Conservation (phyloP, 257 asterid species). For the Solanum piurae region DNA sequence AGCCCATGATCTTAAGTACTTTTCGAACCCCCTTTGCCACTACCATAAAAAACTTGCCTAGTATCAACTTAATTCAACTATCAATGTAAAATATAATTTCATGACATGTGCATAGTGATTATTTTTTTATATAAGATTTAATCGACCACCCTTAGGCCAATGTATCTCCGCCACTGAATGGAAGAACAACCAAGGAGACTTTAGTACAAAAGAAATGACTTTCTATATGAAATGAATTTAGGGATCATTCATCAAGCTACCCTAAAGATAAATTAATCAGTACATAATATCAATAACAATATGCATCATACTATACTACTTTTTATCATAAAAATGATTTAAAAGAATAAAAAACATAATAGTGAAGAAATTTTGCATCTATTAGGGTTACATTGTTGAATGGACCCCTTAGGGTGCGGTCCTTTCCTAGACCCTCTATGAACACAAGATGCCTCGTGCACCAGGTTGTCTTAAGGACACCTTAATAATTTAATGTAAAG, state of each 20-base stretch:
- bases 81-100: not conserved
- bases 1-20: not conserved
- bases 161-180: not conserved
- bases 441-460: not conserved
- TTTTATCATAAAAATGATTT: not conserved
- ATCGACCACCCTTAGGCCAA: not conserved
- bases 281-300: not conserved
- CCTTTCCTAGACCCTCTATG: not conserved
- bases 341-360: not conserved
- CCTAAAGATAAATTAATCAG: not conserved
- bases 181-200: not conserved
- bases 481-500: not conserved
- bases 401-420: not conserved
- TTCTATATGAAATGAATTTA: not conserved
- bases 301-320: not conserved
- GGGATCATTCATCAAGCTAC: not conserved
- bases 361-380: not conserved
- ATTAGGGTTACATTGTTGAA: not conserved
- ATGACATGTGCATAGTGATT: not conserved
- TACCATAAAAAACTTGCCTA: not conserved
- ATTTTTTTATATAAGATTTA: not conserved
- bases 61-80: not conserved
- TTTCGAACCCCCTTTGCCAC: not conserved
- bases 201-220: not conserved
- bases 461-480: not conserved